Base-by-base conservation (phyloP, 2,329 filamentous ascomycete species). In the Fusarium algeriense region DNA sequence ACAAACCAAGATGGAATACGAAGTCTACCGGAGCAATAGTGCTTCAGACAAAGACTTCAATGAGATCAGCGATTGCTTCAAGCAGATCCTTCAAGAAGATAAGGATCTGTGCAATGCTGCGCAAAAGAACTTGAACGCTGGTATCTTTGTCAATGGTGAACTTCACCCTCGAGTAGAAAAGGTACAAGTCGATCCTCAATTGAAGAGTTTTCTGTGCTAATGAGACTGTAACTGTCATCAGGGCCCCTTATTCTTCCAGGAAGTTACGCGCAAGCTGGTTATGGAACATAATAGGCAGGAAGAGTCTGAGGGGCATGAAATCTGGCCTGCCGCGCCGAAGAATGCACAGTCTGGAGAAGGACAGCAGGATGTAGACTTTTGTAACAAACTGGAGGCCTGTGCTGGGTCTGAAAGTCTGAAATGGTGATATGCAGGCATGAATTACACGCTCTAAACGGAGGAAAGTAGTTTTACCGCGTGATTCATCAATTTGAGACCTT, bases 121-220 rank as follows among this genome's bases (percentile, higher is more conserved):
- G 0, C 64, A 66, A 0, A 67, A 61, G 40, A 67, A 67, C 9
- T 6, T 66, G 11, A 66, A 66, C 14, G 61, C 64, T 0, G 62
- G 64, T 6, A 44, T 66, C 0, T 67, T 66, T 37, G 41, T 67
- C 1, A 67, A 66, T 7, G 64, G 64, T 0, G 64, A 67, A n/a
- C 52, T 67, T 7, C 62, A 67, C 14, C 50, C 64, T 9, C 37
- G 35, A 4, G 64, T 66, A 2, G 62, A 67, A 32, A 49, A 67
- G 9, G 64, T 61, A 60, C 6, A 13, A 9, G 6, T 6, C 19
- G 6, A 7, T 7, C 26, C 5, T 30, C n/a, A 5, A 15, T 4
- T 5, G 7, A 3, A n/a, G 15, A 7, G 2, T 12, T 1, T 15
- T 6, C 2, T 30, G 2, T 53, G 7, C 14, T 44, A 7, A 44